A percentile compares a stretch with the other conserved stretches of the same genome.
These are phyloP conservation scores for Ophiostoma piceae DNA, from an alignment of 2,329 filamentous ascomycete species.

Conservation along the genomic window DNA sequence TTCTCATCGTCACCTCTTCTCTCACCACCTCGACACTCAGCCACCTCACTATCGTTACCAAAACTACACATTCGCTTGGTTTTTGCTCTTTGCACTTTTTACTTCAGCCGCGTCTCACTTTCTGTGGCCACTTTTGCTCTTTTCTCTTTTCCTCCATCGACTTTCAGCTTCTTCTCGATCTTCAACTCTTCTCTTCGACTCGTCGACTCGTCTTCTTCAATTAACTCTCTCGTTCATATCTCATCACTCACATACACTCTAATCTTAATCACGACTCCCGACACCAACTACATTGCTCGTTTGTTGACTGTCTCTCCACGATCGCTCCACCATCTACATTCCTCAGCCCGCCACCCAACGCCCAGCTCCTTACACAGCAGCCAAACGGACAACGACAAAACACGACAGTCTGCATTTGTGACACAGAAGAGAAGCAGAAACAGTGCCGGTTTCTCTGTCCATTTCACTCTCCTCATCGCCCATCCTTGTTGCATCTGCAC, in stretches of 20 bases:
- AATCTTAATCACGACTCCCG: not conserved
- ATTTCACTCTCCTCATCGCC: not conserved
- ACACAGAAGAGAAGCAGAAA: not conserved
- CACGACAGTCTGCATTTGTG: slow-evolving; percentile 14
- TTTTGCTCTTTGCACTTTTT: not conserved
- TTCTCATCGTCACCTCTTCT: not conserved
- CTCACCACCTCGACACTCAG: not conserved
- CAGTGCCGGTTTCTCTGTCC: not conserved
- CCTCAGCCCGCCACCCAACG: not conserved
- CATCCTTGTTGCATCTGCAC: not conserved
- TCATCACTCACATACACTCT: not conserved
- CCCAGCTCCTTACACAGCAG: slow-evolving; percentile 17
- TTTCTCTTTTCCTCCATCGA: not conserved
- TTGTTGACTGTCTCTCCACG: slow-evolving; percentile 18
- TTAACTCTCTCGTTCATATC: not conserved
- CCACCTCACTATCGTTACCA: slow-evolving; percentile 11
- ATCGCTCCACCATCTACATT: slow-evolving; percentile 18
- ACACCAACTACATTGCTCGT: not conserved
- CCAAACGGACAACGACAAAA: slow-evolving; percentile 12
- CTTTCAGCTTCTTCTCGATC: no score
- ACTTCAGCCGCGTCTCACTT: slow-evolving; percentile 19
- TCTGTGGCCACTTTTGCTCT: not conserved
- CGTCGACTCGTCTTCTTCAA: not conserved
- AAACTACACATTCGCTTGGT: slow-evolving; percentile 22
- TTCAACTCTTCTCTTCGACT: not conserved